Conservation (phyloP, 192 early-diverging fungal species). For the Gaertneriomyces sp. region DNA sequence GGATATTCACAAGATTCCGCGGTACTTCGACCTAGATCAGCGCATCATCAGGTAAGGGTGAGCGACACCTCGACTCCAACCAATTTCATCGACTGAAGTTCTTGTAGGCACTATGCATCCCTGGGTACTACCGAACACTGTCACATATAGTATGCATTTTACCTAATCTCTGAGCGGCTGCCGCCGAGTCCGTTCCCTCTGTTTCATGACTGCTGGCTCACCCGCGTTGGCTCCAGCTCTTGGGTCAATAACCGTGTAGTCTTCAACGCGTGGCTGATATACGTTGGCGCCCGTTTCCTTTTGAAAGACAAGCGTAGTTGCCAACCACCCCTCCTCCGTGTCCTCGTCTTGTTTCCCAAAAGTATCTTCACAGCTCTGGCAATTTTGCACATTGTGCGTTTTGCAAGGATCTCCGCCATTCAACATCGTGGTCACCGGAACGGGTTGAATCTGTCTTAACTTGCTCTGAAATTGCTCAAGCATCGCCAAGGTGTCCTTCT, state of each 20-base stretch:
- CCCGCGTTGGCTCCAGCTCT: neutral
- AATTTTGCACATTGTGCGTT: slow-evolving; percentile 67
- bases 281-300: slow-evolving; percentile 58
- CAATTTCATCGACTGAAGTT: neutral
- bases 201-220: too few relatives aligned
- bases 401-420: slow-evolving; percentile 37
- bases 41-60: slow-evolving; percentile 44
- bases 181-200: too few relatives aligned
- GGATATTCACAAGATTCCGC: slow-evolving; percentile 52
- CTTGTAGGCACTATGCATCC: slow-evolving; percentile 1
- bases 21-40: slow-evolving; percentile 51
- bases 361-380: slow-evolving; percentile 64
- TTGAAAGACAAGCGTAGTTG: slow-evolving; percentile 70
- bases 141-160: neutral
- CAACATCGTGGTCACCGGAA: neutral
- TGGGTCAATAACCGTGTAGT: slow-evolving; percentile 40
- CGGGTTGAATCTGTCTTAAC: slow-evolving; percentile 28
- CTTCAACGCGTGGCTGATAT: slow-evolving; percentile 48
- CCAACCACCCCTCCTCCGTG: slow-evolving; percentile 68
- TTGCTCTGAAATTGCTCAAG: slow-evolving; percentile 23
- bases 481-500: slow-evolving; percentile 19
- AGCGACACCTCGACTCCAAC: neutral
- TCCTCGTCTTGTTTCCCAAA: slow-evolving; percentile 44
- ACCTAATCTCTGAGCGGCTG: too few relatives aligned
- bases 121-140: neutral